A percentile compares a stretch with the other conserved stretches of the same genome.
phyloP scores from a whole-genome alignment of 2,329 filamentous ascomycete species.

The Pyrenophora graminea region DNA sequence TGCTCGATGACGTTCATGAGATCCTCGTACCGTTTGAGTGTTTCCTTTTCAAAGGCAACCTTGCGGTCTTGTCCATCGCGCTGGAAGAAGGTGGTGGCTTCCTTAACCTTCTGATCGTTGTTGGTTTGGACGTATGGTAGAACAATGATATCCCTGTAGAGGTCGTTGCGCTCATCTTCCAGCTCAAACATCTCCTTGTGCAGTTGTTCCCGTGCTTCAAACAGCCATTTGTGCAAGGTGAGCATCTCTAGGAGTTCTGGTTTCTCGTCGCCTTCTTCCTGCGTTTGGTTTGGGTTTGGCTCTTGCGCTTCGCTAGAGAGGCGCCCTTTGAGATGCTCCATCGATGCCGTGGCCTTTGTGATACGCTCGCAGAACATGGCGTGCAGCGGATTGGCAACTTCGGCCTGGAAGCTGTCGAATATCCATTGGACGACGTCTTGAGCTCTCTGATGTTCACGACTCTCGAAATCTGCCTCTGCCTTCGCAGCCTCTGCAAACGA shows the following conservation, averaged over 20 bases:
- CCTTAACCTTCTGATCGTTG: constrained; percentile 77
- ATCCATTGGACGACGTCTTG: constrained; percentile 77
- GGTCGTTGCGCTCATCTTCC: constrained; percentile 80
- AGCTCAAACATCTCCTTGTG: constrained; percentile 86
- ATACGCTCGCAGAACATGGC: constrained; percentile 78
- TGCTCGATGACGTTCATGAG: constrained; percentile 80
- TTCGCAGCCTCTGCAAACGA: constrained; percentile 81
- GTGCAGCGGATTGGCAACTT: constrained; percentile 83
- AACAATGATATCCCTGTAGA: constrained; percentile 82
- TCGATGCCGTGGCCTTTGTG: constrained; percentile 72
- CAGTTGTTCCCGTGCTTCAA: constrained; percentile 86
- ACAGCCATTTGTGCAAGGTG: constrained; percentile 94
- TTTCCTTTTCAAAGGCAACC: constrained; percentile 70
- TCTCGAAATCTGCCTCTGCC: constrained; percentile 75
- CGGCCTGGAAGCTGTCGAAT: constrained; percentile 82
- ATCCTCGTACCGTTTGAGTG: constrained; percentile 72
- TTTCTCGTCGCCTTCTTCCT: constrained; percentile 93
- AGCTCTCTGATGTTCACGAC: constrained; percentile 69
- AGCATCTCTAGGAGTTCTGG: constrained; percentile 93
- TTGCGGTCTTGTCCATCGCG: constrained; percentile 76
- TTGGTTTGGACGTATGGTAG: constrained; percentile 75
- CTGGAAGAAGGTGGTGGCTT: constrained; percentile 80
- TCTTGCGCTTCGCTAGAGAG: constrained; percentile 73
- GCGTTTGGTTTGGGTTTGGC: constrained; percentile 76
- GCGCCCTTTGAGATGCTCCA: constrained; percentile 72